Base-by-base conservation (phyloP, 305 asterid genomes). In the Andrographis paniculata region DNA sequence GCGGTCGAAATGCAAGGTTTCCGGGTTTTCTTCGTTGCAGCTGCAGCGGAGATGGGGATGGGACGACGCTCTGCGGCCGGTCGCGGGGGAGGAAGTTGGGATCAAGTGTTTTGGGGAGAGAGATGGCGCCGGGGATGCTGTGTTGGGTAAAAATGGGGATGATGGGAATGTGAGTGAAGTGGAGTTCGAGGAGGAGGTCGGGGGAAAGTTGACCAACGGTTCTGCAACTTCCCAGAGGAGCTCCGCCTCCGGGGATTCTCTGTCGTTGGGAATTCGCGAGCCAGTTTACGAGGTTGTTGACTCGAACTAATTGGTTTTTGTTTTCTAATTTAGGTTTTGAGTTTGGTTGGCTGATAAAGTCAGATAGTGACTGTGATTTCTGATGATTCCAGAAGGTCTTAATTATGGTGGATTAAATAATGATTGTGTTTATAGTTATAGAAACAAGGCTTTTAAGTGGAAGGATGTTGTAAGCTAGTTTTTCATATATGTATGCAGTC, bases 221-320 rank as follows among this genome's bases (percentile, higher is more conserved):
- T 58, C 85, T 13, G 69, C 60, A 38, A 55, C 23, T 56, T 63
- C 91, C 17, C 73, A 42, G 59, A 76, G 66, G 75, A 63, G 27
- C 53, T 44, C 63, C 45, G 39, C 61, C 16, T 17, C 81, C 8
- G 79, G 80, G 14, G 95, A 87, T 66, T 63, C 96, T 10, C 59
- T 82, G 36, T 70, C 79, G 11, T 87, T 85, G 17, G 97, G 97
- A 40, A 74, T 85, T 50, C 94, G 94, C 7, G 95, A 88, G 66
- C 87, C 95, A 61, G 83, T 82, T 23, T 82, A 88, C 49, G 95
- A 82, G 97, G 97, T 88, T 35, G 6, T 51, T 30, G 22, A 24
- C 57, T 31, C 50, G 39, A 30, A 47, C 15, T 46, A 23, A 14
- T 46, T 9, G n/a, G n/a, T n/a, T n/a, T n/a, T n/a, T n/a, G n/a